Evolutionary conservation across 306 rosid species (phyloP).

Genomic region (Purshia tridentata): DNA sequence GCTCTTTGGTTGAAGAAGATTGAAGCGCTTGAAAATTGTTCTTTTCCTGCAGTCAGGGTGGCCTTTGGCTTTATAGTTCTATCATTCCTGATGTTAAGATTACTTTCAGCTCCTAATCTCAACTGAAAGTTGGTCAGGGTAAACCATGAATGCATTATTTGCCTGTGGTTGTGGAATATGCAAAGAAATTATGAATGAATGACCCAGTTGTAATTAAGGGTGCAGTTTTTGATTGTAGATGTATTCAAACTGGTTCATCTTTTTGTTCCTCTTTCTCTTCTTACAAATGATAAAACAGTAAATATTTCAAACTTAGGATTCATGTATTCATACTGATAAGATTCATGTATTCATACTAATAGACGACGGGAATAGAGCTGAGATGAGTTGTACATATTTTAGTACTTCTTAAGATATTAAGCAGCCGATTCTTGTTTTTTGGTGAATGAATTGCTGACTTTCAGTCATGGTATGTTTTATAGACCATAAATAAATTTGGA

Average conservation of each 20-base stretch:
- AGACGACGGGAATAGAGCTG: neutral
- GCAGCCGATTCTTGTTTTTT: neutral
- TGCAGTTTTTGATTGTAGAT: neutral
- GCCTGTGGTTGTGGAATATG: slow-evolving; percentile 8
- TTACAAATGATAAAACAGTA: neutral
- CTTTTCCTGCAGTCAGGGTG: neutral
- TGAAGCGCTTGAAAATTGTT: slow-evolving; percentile 24
- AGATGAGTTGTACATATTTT: neutral
- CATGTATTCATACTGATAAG: neutral
- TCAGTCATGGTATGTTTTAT: neutral
- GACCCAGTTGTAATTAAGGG: slow-evolving; percentile 1
- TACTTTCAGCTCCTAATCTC: neutral
- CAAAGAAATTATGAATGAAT: neutral
- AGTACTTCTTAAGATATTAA: neutral
- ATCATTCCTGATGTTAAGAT: neutral
- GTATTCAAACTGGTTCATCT: too few species aligned
- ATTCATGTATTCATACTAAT: neutral
- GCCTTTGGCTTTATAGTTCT: neutral
- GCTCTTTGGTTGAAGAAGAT: slow-evolving; percentile 48
- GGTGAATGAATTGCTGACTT: neutral
- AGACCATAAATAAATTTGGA: too few species aligned
- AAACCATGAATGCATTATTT: neutral
- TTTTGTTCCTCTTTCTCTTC: neutral
- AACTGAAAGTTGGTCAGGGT: neutral
- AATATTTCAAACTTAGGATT: neutral